phyloP scores from a whole-genome alignment of 306 rosid genomes.

The Ceratonia siliqua region DNA sequence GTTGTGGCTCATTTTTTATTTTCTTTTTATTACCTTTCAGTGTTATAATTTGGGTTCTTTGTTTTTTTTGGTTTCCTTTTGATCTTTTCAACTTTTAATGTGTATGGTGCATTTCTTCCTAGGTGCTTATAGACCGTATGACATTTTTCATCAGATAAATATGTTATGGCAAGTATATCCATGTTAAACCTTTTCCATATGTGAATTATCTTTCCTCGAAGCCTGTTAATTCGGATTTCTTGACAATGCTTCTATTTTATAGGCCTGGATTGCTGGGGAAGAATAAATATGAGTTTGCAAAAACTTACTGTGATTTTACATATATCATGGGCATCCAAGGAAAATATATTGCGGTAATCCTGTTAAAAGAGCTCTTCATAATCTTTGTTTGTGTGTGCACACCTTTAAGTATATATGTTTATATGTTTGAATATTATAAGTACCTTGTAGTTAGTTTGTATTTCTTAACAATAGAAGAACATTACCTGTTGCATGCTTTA shows the following conservation, averaged over 20 bases:
- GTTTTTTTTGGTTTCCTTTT: constrained; percentile 7
- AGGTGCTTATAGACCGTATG: constrained; percentile 88
- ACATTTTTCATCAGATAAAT: constrained; percentile 93
- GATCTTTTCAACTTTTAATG: constrained; percentile 21
- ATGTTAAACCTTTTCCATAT: constrained; percentile 26
- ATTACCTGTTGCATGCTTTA: constrained; percentile 32
- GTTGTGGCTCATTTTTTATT: constrained; percentile 9
- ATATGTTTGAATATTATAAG: constrained; percentile 24
- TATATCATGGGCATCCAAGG: constrained; percentile 58
- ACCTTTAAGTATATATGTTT: background rate
- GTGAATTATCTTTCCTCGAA: constrained; percentile 10
- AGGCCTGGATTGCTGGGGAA: constrained; percentile 95
- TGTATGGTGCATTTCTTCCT: constrained; percentile 62
- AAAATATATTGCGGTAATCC: constrained; percentile 70
- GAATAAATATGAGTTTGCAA: constrained; percentile 75
- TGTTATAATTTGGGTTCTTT: constrained; percentile 19
- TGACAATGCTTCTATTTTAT: constrained; percentile 36
- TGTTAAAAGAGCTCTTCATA: constrained; percentile 28
- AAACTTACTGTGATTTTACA: constrained; percentile 78
- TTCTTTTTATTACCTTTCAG: constrained; percentile 22
- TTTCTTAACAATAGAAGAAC: constrained; percentile 24
- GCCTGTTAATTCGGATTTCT: constrained; percentile 29
- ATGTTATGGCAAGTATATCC: constrained; percentile 79
- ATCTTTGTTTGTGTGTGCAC: background rate
- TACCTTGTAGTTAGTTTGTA: constrained; percentile 29